These are phyloP conservation scores for Phytophthora cryptogea DNA, from an alignment of 352 stramenopile species.

Conservation along the genomic window DNA sequence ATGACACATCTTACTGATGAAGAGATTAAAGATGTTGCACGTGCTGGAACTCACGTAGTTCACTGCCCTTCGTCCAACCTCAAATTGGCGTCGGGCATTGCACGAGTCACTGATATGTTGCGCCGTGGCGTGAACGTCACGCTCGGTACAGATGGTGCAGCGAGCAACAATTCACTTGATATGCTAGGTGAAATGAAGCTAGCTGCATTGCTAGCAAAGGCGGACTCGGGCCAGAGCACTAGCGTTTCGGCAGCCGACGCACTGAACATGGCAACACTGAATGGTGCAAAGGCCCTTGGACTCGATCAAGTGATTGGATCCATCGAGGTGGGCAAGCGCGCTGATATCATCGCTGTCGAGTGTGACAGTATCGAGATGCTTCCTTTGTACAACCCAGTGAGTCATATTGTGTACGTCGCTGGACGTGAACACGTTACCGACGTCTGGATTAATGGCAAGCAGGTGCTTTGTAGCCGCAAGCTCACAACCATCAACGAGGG, in stretches of 20 bases:
- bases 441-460: constrained; percentile 85
- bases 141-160: constrained; percentile 79
- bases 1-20: constrained; percentile 83
- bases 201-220: constrained; percentile 77
- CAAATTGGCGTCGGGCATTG: constrained; percentile 83
- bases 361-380: constrained; percentile 78
- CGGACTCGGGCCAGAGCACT: constrained; percentile 52
- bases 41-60: constrained; percentile 59
- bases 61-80: constrained; percentile 90
- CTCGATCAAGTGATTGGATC: constrained; percentile 74
- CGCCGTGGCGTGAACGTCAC: constrained; percentile 77
- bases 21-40: constrained; percentile 67
- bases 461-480: constrained; percentile 57
- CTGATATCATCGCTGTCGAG: constrained; percentile 76
- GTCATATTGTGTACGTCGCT: constrained; percentile 82
- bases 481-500: constrained; percentile 66
- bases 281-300: constrained; percentile 79
- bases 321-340: constrained; percentile 78
- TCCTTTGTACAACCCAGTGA: constrained; percentile 82
- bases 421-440: constrained; percentile 84
- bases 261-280: constrained; percentile 85
- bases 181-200: constrained; percentile 90
- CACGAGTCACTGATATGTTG: constrained; percentile 69
- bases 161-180: constrained; percentile 87
- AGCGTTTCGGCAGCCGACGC: constrained; percentile 52